A percentile compares a stretch with the other conserved stretches of the same genome.
phyloP scores from a whole-genome alignment of 2,329 filamentous ascomycete genomes.

The Aureobasidium vineae region DNA sequence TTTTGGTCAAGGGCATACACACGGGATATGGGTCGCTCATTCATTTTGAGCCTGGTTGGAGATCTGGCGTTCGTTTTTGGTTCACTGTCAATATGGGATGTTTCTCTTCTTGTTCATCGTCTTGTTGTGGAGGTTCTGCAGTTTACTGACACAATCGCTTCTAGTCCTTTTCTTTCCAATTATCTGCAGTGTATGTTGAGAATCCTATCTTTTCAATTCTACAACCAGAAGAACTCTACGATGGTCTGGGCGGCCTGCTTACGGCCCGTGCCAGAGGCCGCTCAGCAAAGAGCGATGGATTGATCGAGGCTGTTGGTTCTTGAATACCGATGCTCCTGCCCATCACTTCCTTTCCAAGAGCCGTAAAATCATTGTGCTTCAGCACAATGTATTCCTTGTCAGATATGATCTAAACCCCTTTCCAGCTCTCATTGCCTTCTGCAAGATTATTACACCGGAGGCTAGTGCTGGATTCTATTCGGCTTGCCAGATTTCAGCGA shows the following conservation, averaged over 20 bases:
- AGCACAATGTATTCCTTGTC: no score
- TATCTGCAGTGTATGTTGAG: no score
- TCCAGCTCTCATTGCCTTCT: no score
- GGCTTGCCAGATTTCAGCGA: no score
- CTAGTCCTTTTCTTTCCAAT: no score
- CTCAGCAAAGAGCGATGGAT: neutral
- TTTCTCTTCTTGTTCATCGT: neutral
- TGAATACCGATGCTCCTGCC: neutral
- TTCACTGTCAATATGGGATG: neutral
- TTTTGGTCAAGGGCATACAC: neutral
- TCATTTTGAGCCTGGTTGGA: conserved; percentile 2
- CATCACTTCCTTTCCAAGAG: neutral
- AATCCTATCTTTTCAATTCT: no score
- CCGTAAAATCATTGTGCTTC: neutral
- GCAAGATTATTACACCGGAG: no score
- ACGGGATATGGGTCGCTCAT: neutral
- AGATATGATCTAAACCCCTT: no score
- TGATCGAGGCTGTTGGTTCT: neutral
- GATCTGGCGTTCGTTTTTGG: neutral
- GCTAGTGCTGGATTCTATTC: no score
- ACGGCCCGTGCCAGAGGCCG: neutral
- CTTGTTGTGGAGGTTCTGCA: neutral
- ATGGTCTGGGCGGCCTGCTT: no score
- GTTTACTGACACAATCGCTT: no score
- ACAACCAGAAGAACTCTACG: no score